These are phyloP conservation scores for Neofusicoccum umdonicola DNA, from an alignment of 2,329 filamentous ascomycete species.

Conservation along the genomic window DNA sequence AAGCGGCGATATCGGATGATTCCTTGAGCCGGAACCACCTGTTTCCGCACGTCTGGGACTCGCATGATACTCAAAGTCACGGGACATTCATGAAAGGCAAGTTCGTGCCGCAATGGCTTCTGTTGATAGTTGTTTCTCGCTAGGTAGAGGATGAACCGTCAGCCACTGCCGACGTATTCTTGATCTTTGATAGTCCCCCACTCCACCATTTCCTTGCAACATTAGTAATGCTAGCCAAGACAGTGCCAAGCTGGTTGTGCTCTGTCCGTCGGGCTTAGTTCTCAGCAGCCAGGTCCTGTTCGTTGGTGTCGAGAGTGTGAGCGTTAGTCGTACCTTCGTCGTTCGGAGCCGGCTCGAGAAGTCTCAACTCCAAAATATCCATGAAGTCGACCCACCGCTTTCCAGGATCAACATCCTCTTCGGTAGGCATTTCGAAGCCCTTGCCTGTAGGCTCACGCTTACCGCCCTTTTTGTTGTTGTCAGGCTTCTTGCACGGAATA, in stretches of 20 bases:
- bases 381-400: slow-evolving; percentile 1
- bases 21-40: not conserved
- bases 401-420: not conserved
- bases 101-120: too few species aligned
- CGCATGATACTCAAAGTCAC: too few species aligned
- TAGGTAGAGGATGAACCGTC: too few species aligned
- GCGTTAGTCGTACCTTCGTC: not conserved
- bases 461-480: not conserved
- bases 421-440: not conserved
- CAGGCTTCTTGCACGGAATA: not conserved
- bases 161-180: not conserved
- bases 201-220: not conserved
- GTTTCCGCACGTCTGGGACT: too few species aligned
- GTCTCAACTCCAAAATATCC: not conserved
- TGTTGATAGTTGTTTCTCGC: too few species aligned
- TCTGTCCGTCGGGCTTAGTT: not conserved
- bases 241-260: not conserved
- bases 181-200: too few species aligned
- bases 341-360: not conserved
- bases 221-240: not conserved
- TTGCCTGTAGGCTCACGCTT: not conserved
- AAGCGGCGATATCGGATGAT: not conserved
- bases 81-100: too few species aligned
- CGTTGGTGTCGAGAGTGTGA: not conserved
- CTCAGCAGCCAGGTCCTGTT: not conserved